These are phyloP conservation scores for Vigna unguiculata DNA, from an alignment of 306 rosid species.

Conservation along the genomic window DNA sequence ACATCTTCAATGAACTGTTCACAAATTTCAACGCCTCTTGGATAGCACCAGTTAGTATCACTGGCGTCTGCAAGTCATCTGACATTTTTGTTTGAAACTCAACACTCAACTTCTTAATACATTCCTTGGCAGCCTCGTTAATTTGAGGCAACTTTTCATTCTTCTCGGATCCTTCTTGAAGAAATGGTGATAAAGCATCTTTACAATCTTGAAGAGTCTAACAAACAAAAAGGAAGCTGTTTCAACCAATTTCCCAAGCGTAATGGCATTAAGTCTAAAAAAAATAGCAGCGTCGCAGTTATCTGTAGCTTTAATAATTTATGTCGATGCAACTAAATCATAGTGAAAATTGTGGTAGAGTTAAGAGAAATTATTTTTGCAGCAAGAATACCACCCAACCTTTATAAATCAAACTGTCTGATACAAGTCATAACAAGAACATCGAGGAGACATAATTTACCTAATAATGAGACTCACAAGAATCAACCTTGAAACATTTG, in stretches of 20 bases:
- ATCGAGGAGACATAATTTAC: neutral
- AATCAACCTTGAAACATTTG: no score
- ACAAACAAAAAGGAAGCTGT: constrained; percentile 42
- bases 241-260: constrained; percentile 18
- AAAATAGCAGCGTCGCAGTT: neutral
- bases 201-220: constrained; percentile 89
- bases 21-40: constrained; percentile 84
- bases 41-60: constrained; percentile 77
- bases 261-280: constrained; percentile 19
- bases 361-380: constrained; percentile 12
- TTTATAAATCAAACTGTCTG: neutral
- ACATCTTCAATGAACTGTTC: constrained; percentile 68
- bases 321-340: constrained; percentile 16
- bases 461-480: neutral
- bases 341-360: constrained; percentile 5
- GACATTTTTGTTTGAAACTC: constrained; percentile 89
- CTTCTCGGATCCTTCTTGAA: constrained; percentile 59
- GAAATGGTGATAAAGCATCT: constrained; percentile 67
- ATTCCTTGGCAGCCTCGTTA: constrained; percentile 65
- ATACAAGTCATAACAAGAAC: neutral
- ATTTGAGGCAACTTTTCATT: constrained; percentile 56
- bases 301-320: neutral
- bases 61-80: constrained; percentile 94
- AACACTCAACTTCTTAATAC: constrained; percentile 62
- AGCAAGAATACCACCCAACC: constrained; percentile 23